Base-by-base conservation (phyloP, 345 rosid species). In the Viola odorata region DNA sequence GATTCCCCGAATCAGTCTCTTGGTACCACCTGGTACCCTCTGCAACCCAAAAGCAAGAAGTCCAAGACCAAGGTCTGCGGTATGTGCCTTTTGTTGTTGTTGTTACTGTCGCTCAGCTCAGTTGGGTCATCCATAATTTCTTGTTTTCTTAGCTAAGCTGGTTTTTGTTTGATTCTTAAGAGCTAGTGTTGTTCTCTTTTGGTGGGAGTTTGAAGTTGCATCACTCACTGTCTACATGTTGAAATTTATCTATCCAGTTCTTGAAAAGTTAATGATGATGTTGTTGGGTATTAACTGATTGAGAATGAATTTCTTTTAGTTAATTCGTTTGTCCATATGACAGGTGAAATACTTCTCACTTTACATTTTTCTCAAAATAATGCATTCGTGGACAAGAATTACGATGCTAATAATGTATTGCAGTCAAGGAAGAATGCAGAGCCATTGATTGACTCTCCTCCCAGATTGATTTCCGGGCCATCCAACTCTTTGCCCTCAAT, bases 321-420 rank as follows among this genome's bases (percentile, higher is more conserved):
- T 23, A 23, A 23, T 23, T 23, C 32, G 32, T 23, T 23, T 23
- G 32, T 23, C 32, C 32, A 23, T 23, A 23, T 60, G 47, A 50
- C 74, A 94, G 97, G 99, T 77, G 99, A 86, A 63, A 84, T 94
- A 73, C 97, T 85, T 66, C 47, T 94, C 12, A 68, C 73, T 63
- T 78, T 92, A 69, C 70, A 73, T 69, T 88, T 92, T 62, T 81
- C 88, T 16, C 88, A 75, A 61, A 84, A 77, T 62, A 78, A 59
- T 72, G 72, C 86, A 5, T 57, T 65, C 63, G 37, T 74, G 37
- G 87, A 91, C 50, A 58, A 60, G 63, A 69, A 51, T 49, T 52
- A 57, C 53, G 44, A 12, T 37, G 72, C 57, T 41, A 87, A 80
- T 66, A 64, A 17, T 54, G 58, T 66, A 49, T 61, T 80, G 44